phyloP scores from a whole-genome alignment of 2,329 filamentous ascomycete genomes.

The Didymella arachidicola region DNA sequence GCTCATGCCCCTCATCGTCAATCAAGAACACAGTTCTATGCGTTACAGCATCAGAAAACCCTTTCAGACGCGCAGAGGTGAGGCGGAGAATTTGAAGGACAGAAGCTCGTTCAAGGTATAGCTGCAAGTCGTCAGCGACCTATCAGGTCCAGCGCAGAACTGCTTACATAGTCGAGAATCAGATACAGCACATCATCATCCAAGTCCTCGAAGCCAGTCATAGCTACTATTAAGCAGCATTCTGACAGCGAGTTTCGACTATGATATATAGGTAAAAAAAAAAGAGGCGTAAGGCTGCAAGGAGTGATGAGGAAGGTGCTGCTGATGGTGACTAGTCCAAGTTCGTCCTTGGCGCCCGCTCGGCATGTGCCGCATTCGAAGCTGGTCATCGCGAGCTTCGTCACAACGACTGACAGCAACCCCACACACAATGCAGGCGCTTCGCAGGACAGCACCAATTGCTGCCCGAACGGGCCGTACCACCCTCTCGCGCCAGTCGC shows the following conservation, averaged over 20 bases:
- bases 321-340: conserved; percentile 23
- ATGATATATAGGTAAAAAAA: not conserved
- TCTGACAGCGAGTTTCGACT: not conserved
- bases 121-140: conserved; percentile 14
- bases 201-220: conserved; percentile 24
- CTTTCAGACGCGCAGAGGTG: conserved; percentile 22
- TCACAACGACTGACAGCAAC: conserved; percentile 29
- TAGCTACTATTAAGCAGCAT: not conserved
- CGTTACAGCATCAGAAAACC: conserved; percentile 25
- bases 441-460: conserved; percentile 54
- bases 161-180: conserved; percentile 26
- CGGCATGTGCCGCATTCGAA: conserved; percentile 30
- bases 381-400: conserved; percentile 42
- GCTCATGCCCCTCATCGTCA: conserved; percentile 23
- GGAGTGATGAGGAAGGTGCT: conserved; percentile 23
- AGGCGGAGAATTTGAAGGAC: conserved; percentile 17
- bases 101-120: conserved; percentile 16
- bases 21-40: conserved; percentile 19
- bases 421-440: conserved; percentile 54
- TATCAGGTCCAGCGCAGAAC: not conserved
- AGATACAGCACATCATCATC: conserved; percentile 31
- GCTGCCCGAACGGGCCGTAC: conserved; percentile 52
- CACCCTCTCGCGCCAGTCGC: conserved; percentile 49
- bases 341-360: conserved; percentile 19
- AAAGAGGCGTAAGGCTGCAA: conserved; percentile 6